These are phyloP conservation scores for Diutina rugosa DNA, from an alignment of 1,139 yeast genomes.

Conservation along the genomic window DNA sequence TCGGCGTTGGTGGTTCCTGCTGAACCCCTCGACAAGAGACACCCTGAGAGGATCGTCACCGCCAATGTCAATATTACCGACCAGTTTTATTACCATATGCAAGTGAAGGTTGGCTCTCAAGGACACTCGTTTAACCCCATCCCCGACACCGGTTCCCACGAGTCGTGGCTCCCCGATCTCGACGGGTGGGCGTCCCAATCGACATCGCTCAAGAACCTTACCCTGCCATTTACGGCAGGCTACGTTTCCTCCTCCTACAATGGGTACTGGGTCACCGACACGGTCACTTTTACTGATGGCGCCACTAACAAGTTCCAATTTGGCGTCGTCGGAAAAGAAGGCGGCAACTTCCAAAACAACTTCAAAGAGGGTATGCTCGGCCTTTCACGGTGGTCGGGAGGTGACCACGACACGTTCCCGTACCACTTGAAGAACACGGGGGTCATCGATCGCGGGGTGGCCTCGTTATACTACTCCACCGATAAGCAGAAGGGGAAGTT, in stretches of 20 bases:
- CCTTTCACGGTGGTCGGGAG: not conserved
- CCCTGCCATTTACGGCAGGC: too few relatives aligned
- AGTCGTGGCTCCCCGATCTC: not conserved
- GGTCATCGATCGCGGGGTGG: not conserved
- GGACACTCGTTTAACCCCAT: not conserved
- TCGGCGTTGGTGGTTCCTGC: too few relatives aligned
- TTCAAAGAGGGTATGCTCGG: not conserved
- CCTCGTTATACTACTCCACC: not conserved
- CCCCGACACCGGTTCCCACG: not conserved
- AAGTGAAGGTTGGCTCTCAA: not conserved
- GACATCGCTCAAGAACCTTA: not conserved
- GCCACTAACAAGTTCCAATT: not conserved
- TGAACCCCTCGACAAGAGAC: too few relatives aligned
- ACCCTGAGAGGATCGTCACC: not conserved
- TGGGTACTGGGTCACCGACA: not conserved
- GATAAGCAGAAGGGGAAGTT: not conserved
- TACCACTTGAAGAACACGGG: not conserved
- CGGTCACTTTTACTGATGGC: not conserved
- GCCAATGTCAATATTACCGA: not conserved
- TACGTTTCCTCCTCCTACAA: too few relatives aligned
- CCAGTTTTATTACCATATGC: not conserved
- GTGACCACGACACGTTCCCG: not conserved
- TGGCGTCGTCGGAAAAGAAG: not conserved
- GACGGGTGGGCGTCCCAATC: not conserved
- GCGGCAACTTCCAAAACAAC: too few relatives aligned